Percentiles rank a stretch among this genome's conserved stretches.
These are phyloP conservation scores for Podospora bellae-mahoneyi DNA, from an alignment of 495 filamentous ascomycete genomes.

Conservation along the genomic window DNA sequence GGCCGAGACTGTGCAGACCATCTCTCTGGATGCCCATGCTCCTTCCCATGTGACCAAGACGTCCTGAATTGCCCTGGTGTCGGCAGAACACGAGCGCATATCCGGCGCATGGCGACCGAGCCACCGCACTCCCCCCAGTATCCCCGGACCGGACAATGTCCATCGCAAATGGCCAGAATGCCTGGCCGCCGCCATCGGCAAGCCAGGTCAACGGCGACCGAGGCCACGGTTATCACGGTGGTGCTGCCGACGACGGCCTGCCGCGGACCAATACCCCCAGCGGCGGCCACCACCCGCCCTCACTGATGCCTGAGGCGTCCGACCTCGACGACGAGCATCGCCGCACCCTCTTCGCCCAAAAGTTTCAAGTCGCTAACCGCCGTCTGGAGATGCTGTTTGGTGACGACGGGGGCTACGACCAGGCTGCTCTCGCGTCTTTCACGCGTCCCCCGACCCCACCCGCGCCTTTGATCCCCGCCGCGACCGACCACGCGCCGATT, in stretches of 20 bases:
- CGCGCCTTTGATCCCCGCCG: slow-evolving; percentile 37
- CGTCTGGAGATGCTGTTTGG: slow-evolving; percentile 64
- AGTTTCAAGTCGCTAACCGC: slow-evolving; percentile 41
- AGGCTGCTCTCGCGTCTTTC: slow-evolving; percentile 38
- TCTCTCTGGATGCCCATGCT: slow-evolving; percentile 44
- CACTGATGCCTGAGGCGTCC: slow-evolving; percentile 52
- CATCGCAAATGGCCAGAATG: slow-evolving; percentile 49
- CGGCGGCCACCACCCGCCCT: slow-evolving; percentile 28
- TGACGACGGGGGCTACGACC: slow-evolving; percentile 66
- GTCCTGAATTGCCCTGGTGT: slow-evolving; percentile 36
- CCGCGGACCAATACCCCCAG: slow-evolving; percentile 36
- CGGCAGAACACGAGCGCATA: slow-evolving; percentile 45
- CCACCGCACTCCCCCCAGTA: slow-evolving; percentile 33
- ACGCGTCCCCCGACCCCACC: slow-evolving; percentile 34
- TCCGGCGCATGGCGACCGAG: slow-evolving; percentile 48
- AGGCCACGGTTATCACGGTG: slow-evolving; percentile 26
- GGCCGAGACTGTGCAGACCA: slow-evolving; percentile 30
- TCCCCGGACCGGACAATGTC: slow-evolving; percentile 44
- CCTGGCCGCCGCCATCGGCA: slow-evolving; percentile 43
- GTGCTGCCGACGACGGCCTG: slow-evolving; percentile 35
- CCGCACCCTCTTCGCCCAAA: slow-evolving; percentile 43
- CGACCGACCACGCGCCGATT: slow-evolving; percentile 47
- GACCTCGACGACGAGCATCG: slow-evolving; percentile 46
- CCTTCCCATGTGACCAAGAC: slow-evolving; percentile 40
- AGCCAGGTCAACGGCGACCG: slow-evolving; percentile 35